phyloP scores from a whole-genome alignment of 1,284 basidiomycete species.

The Apiotrichum gracile region DNA sequence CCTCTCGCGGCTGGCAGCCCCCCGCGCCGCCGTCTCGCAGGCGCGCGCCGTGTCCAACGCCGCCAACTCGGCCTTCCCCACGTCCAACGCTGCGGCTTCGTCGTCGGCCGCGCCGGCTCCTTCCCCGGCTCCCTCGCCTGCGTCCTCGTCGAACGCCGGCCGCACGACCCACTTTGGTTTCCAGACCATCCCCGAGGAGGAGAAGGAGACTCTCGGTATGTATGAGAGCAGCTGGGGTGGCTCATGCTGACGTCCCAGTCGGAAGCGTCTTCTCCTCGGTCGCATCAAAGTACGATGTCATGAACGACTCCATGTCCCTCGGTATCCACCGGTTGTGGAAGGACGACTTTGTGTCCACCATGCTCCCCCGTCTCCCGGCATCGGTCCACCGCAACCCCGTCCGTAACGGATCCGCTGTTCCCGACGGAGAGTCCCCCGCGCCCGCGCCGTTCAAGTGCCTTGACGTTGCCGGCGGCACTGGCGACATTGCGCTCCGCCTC shows the following conservation, averaged over 20 bases:
- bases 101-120: too few relatives aligned
- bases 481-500: constrained; percentile 92
- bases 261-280: constrained; percentile 93
- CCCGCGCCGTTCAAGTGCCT: constrained; percentile 62
- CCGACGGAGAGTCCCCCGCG: constrained; percentile 23
- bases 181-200: constrained; percentile 70
- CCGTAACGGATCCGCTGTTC: constrained; percentile 46
- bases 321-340: constrained; percentile 98
- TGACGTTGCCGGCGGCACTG: constrained; percentile 96
- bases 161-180: constrained; percentile 86
- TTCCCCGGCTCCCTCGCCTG: constrained; percentile 4
- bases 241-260: constrained; percentile 50
- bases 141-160: not conserved
- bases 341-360: constrained; percentile 74
- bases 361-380: constrained; percentile 59
- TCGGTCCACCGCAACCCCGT: constrained; percentile 35
- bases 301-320: constrained; percentile 98
- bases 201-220: constrained; percentile 56
- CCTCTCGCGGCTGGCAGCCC: constrained; percentile 6
- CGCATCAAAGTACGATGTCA: constrained; percentile 90
- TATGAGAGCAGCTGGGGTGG: not conserved
- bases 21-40: constrained; percentile 3
- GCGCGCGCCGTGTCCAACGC: constrained; percentile 14
- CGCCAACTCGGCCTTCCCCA: not conserved
- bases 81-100: not conserved